A percentile compares a stretch with the other conserved stretches of the same genome.
Conservation (phyloP, 2,329 filamentous ascomycete genomes). For the Chaetomium olivaceum region DNA sequence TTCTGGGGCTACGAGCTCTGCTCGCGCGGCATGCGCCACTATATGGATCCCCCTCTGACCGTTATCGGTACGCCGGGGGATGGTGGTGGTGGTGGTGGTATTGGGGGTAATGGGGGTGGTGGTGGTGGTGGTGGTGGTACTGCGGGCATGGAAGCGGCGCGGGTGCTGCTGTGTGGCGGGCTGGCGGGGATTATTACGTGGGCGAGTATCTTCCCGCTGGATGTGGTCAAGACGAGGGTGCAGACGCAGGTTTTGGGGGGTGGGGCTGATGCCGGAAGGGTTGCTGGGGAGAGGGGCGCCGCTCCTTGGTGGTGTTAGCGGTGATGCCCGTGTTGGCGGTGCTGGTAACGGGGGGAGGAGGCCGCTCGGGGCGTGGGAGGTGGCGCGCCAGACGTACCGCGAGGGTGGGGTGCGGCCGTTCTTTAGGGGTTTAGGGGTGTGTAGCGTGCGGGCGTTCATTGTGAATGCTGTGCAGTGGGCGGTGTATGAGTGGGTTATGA, state of each 20-base stretch:
- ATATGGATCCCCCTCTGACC: no score
- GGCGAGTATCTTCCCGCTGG: conserved; percentile 86
- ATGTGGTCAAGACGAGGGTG: conserved; percentile 90
- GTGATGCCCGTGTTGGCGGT: conserved; percentile 10
- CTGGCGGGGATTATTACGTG: conserved; percentile 85
- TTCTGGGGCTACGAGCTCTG: conserved; percentile 89
- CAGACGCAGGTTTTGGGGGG: conserved; percentile 63
- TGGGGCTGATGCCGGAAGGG: conserved; percentile 18
- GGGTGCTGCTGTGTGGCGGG: conserved; percentile 79
- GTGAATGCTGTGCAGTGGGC: conserved; percentile 95
- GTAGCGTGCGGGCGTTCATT: conserved; percentile 82
- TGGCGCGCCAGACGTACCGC: conserved; percentile 67
- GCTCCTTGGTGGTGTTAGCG: conserved; percentile 36
- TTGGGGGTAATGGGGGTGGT: no score
- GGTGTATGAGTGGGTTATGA: conserved; percentile 87
- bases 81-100: neutral
- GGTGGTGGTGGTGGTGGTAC: neutral
- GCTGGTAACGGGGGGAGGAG: conserved; percentile 18
- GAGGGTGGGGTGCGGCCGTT: conserved; percentile 63
- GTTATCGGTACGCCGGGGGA: neutral
- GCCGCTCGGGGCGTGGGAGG: conserved; percentile 57
- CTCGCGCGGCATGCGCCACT: conserved; percentile 48
- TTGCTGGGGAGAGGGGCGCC: conserved; percentile 36
- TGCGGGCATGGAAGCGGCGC: conserved; percentile 50
- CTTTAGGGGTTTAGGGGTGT: conserved; percentile 75